phyloP scores from a whole-genome alignment of 495 filamentous ascomycete genomes.

The Penicillium chermesinum region DNA sequence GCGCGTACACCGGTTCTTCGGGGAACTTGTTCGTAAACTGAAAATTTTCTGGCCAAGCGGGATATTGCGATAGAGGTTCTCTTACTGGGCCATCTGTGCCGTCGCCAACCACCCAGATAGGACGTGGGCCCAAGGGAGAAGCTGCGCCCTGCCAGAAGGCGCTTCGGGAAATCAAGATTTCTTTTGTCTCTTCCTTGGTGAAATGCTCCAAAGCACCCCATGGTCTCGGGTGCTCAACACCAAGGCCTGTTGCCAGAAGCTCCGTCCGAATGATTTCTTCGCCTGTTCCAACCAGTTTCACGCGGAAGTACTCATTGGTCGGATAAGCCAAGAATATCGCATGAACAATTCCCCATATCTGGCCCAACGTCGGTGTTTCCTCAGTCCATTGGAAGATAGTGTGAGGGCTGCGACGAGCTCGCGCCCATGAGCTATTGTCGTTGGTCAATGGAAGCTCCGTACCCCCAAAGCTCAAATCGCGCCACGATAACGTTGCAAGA shows the following conservation, averaged over 20 bases:
- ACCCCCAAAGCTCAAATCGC: conserved; percentile 22
- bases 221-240: conserved; percentile 42
- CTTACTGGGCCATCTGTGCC: conserved; percentile 34
- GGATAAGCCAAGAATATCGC: conserved; percentile 53
- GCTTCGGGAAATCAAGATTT: conserved; percentile 30
- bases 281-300: conserved; percentile 38
- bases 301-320: conserved; percentile 48
- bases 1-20: conserved; percentile 38
- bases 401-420: conserved; percentile 34
- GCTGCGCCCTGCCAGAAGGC: conserved; percentile 68
- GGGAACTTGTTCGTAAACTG: conserved; percentile 51
- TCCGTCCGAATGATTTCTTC: conserved; percentile 39
- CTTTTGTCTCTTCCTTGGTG: conserved; percentile 16
- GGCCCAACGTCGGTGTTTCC: conserved; percentile 45
- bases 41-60: conserved; percentile 50
- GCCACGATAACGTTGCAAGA: conserved; percentile 27
- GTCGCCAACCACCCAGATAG: conserved; percentile 49
- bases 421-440: conserved; percentile 46
- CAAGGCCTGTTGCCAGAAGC: conserved; percentile 50
- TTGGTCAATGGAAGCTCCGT: conserved; percentile 23
- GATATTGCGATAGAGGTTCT: conserved; percentile 36
- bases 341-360: conserved; percentile 60
- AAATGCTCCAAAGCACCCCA: conserved; percentile 17
- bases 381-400: conserved; percentile 38
- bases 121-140: conserved; percentile 57